Evolutionary conservation across 2,329 filamentous ascomycete genomes (phyloP).

Genomic region (Ophiocordyceps camponoti-rufipedis): DNA sequence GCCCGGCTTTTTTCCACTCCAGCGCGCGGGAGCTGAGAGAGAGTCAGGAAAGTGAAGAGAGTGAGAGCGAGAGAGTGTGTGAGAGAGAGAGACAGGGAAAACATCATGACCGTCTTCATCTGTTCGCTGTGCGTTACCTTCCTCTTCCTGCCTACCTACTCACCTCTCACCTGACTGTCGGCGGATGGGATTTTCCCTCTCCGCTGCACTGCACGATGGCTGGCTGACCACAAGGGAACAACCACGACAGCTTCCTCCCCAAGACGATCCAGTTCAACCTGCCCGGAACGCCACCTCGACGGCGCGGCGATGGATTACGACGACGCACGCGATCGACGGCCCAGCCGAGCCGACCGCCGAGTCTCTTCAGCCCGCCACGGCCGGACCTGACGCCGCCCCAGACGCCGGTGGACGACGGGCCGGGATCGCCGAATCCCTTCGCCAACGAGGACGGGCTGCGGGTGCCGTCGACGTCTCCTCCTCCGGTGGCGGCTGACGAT

Average conservation of each 20-base stretch:
- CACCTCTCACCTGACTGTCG: background rate
- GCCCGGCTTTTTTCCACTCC: too few relatives aligned
- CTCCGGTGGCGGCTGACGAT: constrained; percentile 53
- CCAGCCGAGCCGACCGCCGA: constrained; percentile 14
- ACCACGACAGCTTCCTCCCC: constrained; percentile 59
- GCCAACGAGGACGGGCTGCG: constrained; percentile 38
- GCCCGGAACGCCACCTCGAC: constrained; percentile 29
- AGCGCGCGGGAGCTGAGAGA: background rate
- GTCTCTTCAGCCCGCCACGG: constrained; percentile 27
- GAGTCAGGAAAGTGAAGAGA: background rate
- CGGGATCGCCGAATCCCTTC: constrained; percentile 28
- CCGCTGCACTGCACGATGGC: background rate
- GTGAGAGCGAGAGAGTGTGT: background rate
- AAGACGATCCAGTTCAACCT: constrained; percentile 81
- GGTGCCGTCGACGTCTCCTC: constrained; percentile 33
- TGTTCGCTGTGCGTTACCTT: constrained; percentile 18
- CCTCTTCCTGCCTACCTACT: too few relatives aligned
- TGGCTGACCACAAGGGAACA: background rate
- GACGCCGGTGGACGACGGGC: constrained; percentile 29
- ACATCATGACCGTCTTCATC: constrained; percentile 20
- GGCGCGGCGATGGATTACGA: constrained; percentile 14
- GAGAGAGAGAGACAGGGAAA: background rate
- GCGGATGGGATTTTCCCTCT: too few relatives aligned
- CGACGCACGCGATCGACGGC: constrained; percentile 4
- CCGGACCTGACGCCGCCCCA: constrained; percentile 34